phyloP scores from a whole-genome alignment of 345 rosid genomes.

The Linum lewisii region DNA sequence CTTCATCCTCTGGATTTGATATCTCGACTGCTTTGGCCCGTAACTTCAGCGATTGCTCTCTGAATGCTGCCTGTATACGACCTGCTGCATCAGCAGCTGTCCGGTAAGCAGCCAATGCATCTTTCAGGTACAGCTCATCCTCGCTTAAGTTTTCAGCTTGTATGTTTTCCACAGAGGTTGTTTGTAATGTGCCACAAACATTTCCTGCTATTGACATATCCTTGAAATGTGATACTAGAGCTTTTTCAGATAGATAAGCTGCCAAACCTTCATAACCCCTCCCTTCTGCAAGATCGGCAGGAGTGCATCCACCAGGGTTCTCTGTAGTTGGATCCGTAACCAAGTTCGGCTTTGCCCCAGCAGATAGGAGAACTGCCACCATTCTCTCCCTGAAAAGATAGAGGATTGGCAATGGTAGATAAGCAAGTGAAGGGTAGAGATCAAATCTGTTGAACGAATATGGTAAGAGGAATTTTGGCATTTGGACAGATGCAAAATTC shows the following conservation, averaged over 20 bases:
- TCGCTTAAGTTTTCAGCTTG: slow-evolving; percentile 32
- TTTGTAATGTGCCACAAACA: slow-evolving; percentile 50
- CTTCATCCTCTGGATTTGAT: slow-evolving; percentile 55
- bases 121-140: slow-evolving; percentile 63
- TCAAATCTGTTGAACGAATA: background rate
- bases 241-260: slow-evolving; percentile 80
- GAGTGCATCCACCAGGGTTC: slow-evolving; percentile 63
- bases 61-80: slow-evolving; percentile 72
- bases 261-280: slow-evolving; percentile 77
- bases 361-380: slow-evolving; percentile 84
- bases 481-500: background rate
- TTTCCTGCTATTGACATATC: slow-evolving; percentile 92
- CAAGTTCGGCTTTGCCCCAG: slow-evolving; percentile 76
- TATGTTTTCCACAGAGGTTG: slow-evolving; percentile 26
- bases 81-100: slow-evolving; percentile 93
- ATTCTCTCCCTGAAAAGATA: slow-evolving; percentile 65
- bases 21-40: slow-evolving; percentile 36
- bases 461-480: background rate
- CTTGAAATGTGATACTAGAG: slow-evolving; percentile 64
- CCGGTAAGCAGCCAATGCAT: slow-evolving; percentile 68
- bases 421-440: slow-evolving; percentile 2
- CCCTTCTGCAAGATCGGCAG: slow-evolving; percentile 78
- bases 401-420: slow-evolving; percentile 10
- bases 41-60: slow-evolving; percentile 65
- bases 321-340: slow-evolving; percentile 75